These are phyloP conservation scores for Yarrowia keelungensis DNA, from an alignment of 805 yeast genomes.

Conservation along the genomic window DNA sequence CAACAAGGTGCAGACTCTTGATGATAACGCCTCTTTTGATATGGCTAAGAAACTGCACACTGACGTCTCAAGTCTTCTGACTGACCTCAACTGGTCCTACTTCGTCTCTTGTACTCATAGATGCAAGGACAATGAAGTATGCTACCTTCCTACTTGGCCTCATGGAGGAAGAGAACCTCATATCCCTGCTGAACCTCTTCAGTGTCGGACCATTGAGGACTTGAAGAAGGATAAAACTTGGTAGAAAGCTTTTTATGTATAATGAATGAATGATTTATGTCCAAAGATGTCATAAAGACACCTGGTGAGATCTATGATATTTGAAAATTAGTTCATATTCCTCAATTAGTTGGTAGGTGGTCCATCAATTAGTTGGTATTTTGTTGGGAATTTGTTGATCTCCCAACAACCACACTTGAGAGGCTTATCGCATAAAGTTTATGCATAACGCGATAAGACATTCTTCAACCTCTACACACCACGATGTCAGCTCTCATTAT, in stretches of 20 bases:
- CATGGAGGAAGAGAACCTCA: conserved; percentile 25
- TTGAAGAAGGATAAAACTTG: not conserved
- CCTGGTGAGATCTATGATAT: no score
- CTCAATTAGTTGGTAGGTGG: no score
- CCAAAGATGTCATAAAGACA: no score
- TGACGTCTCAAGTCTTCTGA: not conserved
- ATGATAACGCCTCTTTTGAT: not conserved
- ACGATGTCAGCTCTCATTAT: conserved; percentile 64
- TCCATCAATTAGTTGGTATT: no score
- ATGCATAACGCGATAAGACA: no score
- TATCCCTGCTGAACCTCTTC: conserved; percentile 15
- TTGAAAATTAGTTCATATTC: no score
- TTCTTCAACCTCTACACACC: not conserved
- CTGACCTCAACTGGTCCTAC: conserved; percentile 21
- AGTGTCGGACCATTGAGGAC: conserved; percentile 5
- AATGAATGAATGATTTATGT: not conserved
- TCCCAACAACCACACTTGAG: no score
- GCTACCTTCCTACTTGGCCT: conserved; percentile 30
- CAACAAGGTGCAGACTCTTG: not conserved
- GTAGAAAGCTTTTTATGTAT: not conserved
- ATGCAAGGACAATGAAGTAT: conserved; percentile 28
- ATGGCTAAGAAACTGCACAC: not conserved
- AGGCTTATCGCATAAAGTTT: no score
- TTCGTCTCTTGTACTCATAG: conserved; percentile 13
- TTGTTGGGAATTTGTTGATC: no score